Evolutionary conservation across 1,139 yeast species (phyloP), one percentile per base, ranked within the genome.

Genomic region (Yamadazyma aaseri): DNA sequence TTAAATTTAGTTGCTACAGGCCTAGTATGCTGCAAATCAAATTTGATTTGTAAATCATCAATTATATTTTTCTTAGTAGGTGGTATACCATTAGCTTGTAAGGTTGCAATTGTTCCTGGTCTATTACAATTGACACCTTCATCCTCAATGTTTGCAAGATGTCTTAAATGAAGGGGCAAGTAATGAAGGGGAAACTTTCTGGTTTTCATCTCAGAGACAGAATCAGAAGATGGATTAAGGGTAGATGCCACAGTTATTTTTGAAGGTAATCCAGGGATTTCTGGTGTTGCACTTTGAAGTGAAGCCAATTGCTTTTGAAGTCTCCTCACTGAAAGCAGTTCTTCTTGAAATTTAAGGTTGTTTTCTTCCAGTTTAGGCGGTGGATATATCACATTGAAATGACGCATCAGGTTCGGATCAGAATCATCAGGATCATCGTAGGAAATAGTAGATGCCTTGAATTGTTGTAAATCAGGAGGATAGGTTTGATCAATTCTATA

Each of bases 401-500:
- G 51, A 30, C 45, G 48, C 33, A 44, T 44, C 32, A 30, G 33
- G 10, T 32, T 37, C 2, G 44, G 46, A 44, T 49, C 63, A 7
- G 55, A 41, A 5, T 57, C 57, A 29, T 65, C 69, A 2, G 34
- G 26, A 4, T 70, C 69, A 15, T 61, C 60, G 6, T 72, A 21
- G 3, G 18, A 26, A 9, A 32, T 69, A 2, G 72, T 64, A 3
- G 71, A 54, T 15, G 56, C 54, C 32, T 62, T 64, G 47, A 47
- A 72, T 32, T 68, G 73, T 35, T 64, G 60, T 39, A 75, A 57
- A 39, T 74, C 75, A 8, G 72, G 70, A 0, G 86, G 86, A 48
- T 72, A 75, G 29, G 69, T 78, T 29, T 71, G 66, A 9, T 82
- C 73, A 8, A 80, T 79, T 47, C 82, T 63, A 51, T 76, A 80